These are phyloP conservation scores for Mycena rebaudengoi DNA, from an alignment of 768 basidiomycete species.

Conservation along the genomic window DNA sequence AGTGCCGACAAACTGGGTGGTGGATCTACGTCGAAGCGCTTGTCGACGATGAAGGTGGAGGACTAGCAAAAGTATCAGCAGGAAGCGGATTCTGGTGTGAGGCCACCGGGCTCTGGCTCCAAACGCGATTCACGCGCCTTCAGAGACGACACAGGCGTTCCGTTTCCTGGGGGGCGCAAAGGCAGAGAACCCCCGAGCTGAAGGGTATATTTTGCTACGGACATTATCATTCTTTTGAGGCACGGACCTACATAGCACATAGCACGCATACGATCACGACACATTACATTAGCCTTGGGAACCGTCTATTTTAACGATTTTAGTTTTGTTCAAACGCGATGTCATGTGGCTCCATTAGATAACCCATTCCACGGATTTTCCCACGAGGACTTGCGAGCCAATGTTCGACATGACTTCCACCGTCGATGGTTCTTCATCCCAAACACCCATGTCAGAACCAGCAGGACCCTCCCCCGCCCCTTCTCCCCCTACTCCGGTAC, in stretches of 20 bases:
- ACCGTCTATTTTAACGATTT: no score
- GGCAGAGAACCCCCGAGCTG: conserved; percentile 48
- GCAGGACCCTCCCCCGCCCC: neutral
- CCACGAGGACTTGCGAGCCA: neutral
- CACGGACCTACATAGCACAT: conserved; percentile 14
- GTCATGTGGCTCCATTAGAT: no score
- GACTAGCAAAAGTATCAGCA: conserved; percentile 85
- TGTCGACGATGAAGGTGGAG: conserved; percentile 83
- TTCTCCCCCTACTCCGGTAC: conserved; percentile 13
- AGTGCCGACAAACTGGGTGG: conserved; percentile 67
- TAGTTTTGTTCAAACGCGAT: no score
- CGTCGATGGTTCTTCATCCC: neutral
- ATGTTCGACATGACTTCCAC: neutral
- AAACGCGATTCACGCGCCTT: conserved; percentile 46
- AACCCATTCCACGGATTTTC: no score
- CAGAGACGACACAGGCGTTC: conserved; percentile 49
- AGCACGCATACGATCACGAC: neutral
- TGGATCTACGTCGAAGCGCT: conserved; percentile 61
- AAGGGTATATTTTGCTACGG: conserved; percentile 22
- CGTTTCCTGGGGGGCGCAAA: conserved; percentile 61
- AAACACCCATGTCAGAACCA: neutral
- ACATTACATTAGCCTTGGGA: no score
- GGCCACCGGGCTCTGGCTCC: conserved; percentile 31
- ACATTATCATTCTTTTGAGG: conserved; percentile 19
- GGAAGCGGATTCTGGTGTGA: conserved; percentile 43